Evolutionary conservation across 257 asterid species (phyloP).

Genomic region (Forsythia viridissima): DNA sequence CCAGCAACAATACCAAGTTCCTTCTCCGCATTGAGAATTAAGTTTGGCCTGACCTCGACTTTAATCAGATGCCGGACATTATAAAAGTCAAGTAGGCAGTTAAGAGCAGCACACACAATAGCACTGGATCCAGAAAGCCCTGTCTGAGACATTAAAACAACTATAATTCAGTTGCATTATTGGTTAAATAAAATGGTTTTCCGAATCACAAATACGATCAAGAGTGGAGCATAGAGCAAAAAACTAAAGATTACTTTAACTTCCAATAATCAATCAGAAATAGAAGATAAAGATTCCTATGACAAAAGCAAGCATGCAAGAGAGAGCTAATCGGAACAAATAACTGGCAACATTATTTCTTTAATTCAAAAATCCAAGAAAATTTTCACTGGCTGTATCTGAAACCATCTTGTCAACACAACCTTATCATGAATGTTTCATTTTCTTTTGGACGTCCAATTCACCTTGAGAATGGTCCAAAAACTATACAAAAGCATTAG

Average conservation of each 20-base stretch:
- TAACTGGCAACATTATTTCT: background rate
- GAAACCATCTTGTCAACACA: background rate
- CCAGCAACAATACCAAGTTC: conserved; percentile 98
- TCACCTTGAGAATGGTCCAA: background rate
- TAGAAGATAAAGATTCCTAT: background rate
- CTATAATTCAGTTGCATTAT: background rate
- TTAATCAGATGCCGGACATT: conserved; percentile 71
- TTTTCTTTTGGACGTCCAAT: background rate
- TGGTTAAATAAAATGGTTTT: background rate
- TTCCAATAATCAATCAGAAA: background rate
- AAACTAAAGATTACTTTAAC: background rate
- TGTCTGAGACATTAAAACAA: conserved; percentile 52
- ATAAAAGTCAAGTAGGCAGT: conserved; percentile 91
- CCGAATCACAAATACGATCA: background rate
- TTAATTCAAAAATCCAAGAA: background rate
- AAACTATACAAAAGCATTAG: background rate
- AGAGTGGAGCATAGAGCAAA: background rate
- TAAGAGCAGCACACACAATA: conserved; percentile 91
- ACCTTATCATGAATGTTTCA: background rate
- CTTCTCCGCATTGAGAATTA: conserved; percentile 83
- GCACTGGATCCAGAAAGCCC: conserved; percentile 99
- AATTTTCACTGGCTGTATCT: background rate
- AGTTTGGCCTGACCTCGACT: conserved; percentile 85
- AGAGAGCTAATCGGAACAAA: background rate
- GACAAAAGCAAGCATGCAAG: background rate